Base-by-base conservation (phyloP, 2,329 filamentous ascomycete genomes). In the Sclerotinia sclerotiorum region DNA sequence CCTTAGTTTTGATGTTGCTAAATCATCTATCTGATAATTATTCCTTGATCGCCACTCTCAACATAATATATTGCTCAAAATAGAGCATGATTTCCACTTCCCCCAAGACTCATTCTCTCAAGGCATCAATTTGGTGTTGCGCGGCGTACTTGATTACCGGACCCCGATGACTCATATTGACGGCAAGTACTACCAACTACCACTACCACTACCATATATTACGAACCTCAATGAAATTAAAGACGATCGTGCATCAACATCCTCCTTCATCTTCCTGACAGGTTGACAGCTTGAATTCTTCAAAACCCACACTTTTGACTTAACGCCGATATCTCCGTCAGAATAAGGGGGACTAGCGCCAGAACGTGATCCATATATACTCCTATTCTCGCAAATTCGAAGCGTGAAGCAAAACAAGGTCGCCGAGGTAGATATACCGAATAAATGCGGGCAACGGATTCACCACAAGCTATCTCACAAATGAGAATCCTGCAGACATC, bases 71-170 rank as follows among this genome's bases (percentile, higher is more conserved):
- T 15, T 3, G 15, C 24, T 24, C 58, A 29, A 49, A 32, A 51
- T 39, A 35, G 29, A 24, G 10, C 29, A 48, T n/a, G 21, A 35
- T 51, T 39, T 21, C 44, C 19, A 19, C 11, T 6, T 21, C 39
- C 24, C 2, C 2, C 35, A 39, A 58, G n/a, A 27, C 4, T n/a
- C n/a, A 29, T 29, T 35, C 8, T 51, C 51, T 39, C 60, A 49
- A 62, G 46, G 60, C 60, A 51, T 24, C 61, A 42, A 27, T 42
- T 42, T 29, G 8, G 61, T 29, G 44, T 42, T 63, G 48, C 32
- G 61, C n/a, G 48, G 61, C 61, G 52, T 52, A 64, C 32, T 35
- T 5, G n/a, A n/a, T n/a, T n/a, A n/a, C n/a, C n/a, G n/a, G n/a
- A n/a, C 5, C 1, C 32, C 35, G 8, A 10, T 35, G 35, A 35